phyloP scores from a whole-genome alignment of 2,329 filamentous ascomycete species.

The Arthrobotrys sinensis region DNA sequence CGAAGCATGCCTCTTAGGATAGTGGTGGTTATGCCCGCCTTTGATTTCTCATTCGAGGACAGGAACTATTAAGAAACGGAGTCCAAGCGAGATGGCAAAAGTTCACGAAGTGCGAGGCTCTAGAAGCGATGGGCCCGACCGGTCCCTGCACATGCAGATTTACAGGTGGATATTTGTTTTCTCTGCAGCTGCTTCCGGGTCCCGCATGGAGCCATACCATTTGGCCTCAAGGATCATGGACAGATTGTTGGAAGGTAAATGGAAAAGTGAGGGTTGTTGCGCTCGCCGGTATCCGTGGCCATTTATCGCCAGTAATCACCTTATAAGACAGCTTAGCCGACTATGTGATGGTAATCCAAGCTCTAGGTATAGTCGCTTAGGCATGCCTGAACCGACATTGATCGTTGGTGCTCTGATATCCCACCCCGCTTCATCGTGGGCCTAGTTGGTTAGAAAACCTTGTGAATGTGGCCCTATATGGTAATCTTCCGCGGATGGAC shows the following conservation, averaged over 20 bases:
- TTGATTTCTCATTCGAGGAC: conserved; percentile 16
- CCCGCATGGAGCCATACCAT: not conserved
- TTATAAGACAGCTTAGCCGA: conserved; percentile 36
- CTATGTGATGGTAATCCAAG: conserved; percentile 30
- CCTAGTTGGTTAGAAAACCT: conserved; percentile 9
- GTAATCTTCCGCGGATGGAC: conserved; percentile 32
- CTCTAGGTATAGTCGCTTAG: conserved; percentile 24
- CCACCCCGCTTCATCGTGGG: conserved; percentile 11
- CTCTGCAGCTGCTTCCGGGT: conserved; percentile 24
- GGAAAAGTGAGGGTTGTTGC: conserved; percentile 27
- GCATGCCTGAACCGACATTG: conserved; percentile 27
- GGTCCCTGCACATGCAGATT: conserved; percentile 21
- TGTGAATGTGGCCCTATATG: conserved; percentile 20
- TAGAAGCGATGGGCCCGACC: conserved; percentile 25
- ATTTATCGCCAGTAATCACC: conserved; percentile 45
- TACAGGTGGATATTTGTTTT: conserved; percentile 23
- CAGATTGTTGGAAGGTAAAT: conserved; percentile 29
- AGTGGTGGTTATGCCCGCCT: conserved; percentile 7
- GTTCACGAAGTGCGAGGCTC: conserved; percentile 34
- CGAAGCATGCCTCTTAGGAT: conserved; percentile 23
- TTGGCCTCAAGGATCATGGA: conserved; percentile 28
- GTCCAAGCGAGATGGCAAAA: conserved; percentile 46
- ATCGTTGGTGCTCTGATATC: conserved; percentile 2
- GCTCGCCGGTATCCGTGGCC: conserved; percentile 34
- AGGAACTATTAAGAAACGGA: conserved; percentile 13